Evolutionary conservation across 768 basidiomycete species (phyloP).

Genomic region (Neoboletus brunneissimus): DNA sequence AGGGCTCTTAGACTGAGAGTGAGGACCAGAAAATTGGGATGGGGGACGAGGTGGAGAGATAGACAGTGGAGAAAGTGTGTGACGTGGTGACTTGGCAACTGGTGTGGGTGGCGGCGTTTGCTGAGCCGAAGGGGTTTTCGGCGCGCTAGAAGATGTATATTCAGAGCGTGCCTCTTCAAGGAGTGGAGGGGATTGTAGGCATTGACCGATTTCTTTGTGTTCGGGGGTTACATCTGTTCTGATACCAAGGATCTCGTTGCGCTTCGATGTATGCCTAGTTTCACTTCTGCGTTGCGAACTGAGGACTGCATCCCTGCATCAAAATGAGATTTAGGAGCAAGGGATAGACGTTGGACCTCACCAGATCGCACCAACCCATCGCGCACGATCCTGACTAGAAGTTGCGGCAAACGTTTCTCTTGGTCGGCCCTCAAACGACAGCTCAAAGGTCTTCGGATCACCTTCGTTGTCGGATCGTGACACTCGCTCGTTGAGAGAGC

Average conservation of each 20-base stretch:
- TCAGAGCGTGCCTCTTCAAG: slow-evolving; percentile 24
- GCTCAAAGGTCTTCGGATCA: slow-evolving; percentile 58
- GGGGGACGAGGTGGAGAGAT: slow-evolving; percentile 25
- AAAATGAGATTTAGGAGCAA: background rate
- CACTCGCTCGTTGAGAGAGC: slow-evolving; percentile 52
- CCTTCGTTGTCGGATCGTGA: slow-evolving; percentile 41
- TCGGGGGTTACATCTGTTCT: slow-evolving; percentile 13
- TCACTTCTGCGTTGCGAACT: slow-evolving; percentile 32
- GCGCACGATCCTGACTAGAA: slow-evolving; percentile 61
- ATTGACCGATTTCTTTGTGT: background rate
- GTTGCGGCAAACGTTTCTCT: slow-evolving; percentile 61
- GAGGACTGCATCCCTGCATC: slow-evolving; percentile 57
- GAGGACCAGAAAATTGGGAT: slow-evolving; percentile 25
- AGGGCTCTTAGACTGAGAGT: slow-evolving; percentile 43
- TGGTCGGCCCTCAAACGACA: slow-evolving; percentile 52
- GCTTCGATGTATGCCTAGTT: background rate
- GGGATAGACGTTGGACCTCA: slow-evolving; percentile 28
- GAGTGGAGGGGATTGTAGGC: slow-evolving; percentile 7
- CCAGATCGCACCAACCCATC: slow-evolving; percentile 78
- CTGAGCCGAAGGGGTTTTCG: slow-evolving; percentile 7
- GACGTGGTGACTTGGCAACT: slow-evolving; percentile 26
- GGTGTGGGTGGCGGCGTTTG: slow-evolving; percentile 24
- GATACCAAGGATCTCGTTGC: slow-evolving; percentile 8
- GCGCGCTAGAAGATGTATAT: slow-evolving; percentile 27
- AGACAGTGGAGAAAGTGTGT: slow-evolving; percentile 17